Conservation (phyloP, 192 early-diverging fungal genomes). For the Backusella psychrophila region DNA sequence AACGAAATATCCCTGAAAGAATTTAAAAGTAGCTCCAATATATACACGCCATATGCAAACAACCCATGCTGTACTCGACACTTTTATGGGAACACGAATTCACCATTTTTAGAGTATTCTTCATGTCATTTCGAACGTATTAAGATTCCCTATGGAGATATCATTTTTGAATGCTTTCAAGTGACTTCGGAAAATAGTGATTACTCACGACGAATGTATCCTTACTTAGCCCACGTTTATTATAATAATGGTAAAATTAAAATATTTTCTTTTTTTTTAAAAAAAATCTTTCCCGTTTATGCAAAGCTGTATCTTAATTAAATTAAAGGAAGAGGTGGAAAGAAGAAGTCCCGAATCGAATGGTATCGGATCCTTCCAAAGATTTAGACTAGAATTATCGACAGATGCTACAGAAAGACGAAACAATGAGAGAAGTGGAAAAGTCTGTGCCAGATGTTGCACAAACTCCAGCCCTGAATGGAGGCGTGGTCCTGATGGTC, state of each 20-base stretch:
- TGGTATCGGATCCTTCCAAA: not conserved
- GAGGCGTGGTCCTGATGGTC: conserved; percentile 25
- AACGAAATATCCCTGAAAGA: not conserved
- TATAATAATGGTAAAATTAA: conserved; percentile 1
- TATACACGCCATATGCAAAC: not conserved
- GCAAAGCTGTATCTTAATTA: not conserved
- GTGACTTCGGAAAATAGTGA: not conserved
- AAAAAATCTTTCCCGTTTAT: not conserved
- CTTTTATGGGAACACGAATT: not conserved
- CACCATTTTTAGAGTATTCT: not conserved
- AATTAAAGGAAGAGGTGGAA: conserved; percentile 6
- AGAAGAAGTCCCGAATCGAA: not conserved
- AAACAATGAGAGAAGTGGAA: not conserved
- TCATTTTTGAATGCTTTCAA: conserved; percentile 12
- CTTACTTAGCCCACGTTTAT: not conserved
- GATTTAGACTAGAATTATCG: not conserved
- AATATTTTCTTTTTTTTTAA: not conserved
- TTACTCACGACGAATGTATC: not conserved
- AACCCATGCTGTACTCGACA: not conserved
- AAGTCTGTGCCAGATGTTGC: conserved; percentile 21
- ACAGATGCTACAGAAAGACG: not conserved
- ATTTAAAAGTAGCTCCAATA: not conserved
- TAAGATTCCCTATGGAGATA: not conserved
- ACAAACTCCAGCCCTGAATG: conserved; percentile 25
- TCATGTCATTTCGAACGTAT: not conserved